Base-by-base conservation (phyloP, 1,139 yeast species). In the Debaryomyces coudertii region DNA sequence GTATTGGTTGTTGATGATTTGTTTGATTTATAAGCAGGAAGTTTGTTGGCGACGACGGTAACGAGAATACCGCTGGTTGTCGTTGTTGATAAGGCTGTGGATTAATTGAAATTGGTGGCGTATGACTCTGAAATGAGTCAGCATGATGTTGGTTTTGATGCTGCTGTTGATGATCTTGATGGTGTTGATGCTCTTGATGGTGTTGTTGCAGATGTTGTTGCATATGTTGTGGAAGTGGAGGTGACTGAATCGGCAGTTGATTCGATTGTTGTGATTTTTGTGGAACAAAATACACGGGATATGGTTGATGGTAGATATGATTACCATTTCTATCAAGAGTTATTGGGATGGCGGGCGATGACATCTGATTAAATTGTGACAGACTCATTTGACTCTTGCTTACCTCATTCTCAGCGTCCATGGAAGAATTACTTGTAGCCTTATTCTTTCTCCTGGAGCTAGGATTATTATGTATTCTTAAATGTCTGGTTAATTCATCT, bases 401-500 rank as follows among this genome's bases (percentile, higher is more conserved):
- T 11, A n/a, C 6, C 2, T 38, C 45, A 29, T 30, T 24, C 18
- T 36, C 40, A 11, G 36, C 27, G 1, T 38, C 45, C n/a, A 23
- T 11, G 7, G 24, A 35, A 22, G 27, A 40, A 45, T 44, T 47
- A 37, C 52, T 51, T 24, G 51, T 51, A 39, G 46, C 45, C 42
- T 60, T 58, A 37, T 60, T 66, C 54, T 68, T 67, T 42, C 68
- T 63, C 43, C 78, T 65, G 15, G 79, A 70, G 44, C 66, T 61
- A 7, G 82, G 80, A 54, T 80, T 82, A 42, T 80, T 82, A 61
- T 84, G 90, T 43, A 82, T 82, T 48, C 86, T 68, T 49, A 78
- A 68, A 61, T 83, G 92, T 53, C 90, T 73, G 9, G 89, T 85
- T 52, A 85, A 66, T 54, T 86, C 90, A 54, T 85, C 89, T 38